Base-by-base conservation (phyloP, 2,329 filamentous ascomycete genomes). In the Monosporascus cannonballus region DNA sequence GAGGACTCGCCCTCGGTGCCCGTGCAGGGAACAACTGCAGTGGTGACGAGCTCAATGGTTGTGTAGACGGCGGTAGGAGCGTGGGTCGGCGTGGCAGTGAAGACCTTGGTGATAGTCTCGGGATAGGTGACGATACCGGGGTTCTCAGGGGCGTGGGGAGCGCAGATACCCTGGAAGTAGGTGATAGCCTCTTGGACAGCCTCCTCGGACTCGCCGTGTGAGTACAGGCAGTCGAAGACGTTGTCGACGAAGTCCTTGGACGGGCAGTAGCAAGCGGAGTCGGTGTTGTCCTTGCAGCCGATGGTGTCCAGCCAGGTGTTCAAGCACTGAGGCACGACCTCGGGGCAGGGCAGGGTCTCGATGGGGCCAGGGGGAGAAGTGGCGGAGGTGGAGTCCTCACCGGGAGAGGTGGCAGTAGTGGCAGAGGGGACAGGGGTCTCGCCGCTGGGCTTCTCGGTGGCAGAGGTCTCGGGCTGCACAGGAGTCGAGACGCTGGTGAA, bases 161-260 rank as follows among this genome's bases (percentile, higher is more conserved):
- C 90, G 76, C 93, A 97, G 73, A 97, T 89, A 69, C 92, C 92
- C 71, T 92, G 86, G 78, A 96, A 87, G 83, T 89, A 96, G 64
- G 81, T 80, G 54, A 94, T 79, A 55, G 90, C 89, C 62, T 84
- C 73, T 51, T 83, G 77, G 61, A 93, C 78, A 67, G 89, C 80
- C 46, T 80, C 75, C 56, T 85, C 79, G 54, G 79, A 79, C 54
- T 79, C 78, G 58, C 85, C 87, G 79, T 91, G 86, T 53, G 91
- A 81, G 65, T 86, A 83, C 62, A 97, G 78, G 74, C 93, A 97
- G 56, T 81, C 75, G 70, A 89, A 93, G 69, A 96, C 84, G 66
- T 85, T 86, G 70, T 84, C 77, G 67, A 91, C 88, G 73, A 94
- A 93, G 51, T 83, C 75, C 55, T 79, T 70, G 67, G 87, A 81